Percentiles rank a stretch among this genome's conserved stretches.
Conservation (phyloP, 352 stramenopile genomes). For the Globisporangium paddicum region DNA sequence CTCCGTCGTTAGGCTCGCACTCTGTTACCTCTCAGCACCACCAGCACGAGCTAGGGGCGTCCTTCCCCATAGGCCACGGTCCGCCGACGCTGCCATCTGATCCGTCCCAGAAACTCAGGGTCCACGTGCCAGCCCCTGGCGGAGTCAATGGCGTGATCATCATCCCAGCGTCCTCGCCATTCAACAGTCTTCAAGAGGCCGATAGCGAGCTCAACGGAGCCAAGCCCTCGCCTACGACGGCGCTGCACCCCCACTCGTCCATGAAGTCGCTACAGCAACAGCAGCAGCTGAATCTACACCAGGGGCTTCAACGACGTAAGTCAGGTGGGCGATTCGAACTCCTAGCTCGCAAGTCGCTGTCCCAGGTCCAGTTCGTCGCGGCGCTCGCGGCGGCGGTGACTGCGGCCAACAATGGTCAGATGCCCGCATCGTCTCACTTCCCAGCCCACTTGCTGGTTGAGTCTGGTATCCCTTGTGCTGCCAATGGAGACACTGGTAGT, state of each 20-base stretch:
- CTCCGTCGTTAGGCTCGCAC: not conserved
- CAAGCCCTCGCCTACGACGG: not conserved
- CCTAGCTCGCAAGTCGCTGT: conserved; percentile 33
- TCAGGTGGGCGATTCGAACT: conserved; percentile 26
- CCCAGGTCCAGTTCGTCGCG: conserved; percentile 38
- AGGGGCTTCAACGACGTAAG: conserved; percentile 27
- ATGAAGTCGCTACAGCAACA: conserved; percentile 13
- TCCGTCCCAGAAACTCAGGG: conserved; percentile 43
- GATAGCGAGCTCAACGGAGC: not conserved
- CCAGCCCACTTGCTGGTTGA: not conserved
- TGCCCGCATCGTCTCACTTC: not conserved
- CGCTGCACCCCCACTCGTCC: conserved; percentile 1
- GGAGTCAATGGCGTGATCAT: conserved; percentile 53
- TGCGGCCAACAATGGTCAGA: conserved; percentile 1
- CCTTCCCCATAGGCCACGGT: conserved; percentile 39
- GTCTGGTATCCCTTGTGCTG: not conserved
- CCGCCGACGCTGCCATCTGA: conserved; percentile 48
- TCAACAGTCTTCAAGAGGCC: not conserved
- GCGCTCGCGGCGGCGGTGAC: conserved; percentile 16
- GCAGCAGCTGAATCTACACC: conserved; percentile 13
- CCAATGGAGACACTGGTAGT: not conserved
- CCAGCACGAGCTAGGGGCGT: not conserved
- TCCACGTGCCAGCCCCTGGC: conserved; percentile 53
- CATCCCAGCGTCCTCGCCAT: conserved; percentile 26
- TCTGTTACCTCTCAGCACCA: not conserved